Conservation (phyloP, 345 rosid genomes). For the Corchorus capsularis region DNA sequence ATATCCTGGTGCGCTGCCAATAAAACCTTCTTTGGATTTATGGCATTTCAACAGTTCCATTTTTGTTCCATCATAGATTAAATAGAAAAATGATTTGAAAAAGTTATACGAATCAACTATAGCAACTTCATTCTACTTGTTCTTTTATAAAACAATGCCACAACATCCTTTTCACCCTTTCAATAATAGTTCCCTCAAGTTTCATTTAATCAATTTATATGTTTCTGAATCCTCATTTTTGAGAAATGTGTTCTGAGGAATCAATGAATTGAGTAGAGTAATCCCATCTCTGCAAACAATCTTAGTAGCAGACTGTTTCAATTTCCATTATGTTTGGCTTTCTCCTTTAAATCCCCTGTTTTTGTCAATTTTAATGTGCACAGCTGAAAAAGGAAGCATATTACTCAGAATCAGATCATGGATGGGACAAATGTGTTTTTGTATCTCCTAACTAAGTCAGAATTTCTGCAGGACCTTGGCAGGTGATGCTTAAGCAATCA, state of each 20-base stretch:
- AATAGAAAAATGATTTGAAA: slow-evolving; percentile 2
- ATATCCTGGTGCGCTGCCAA: slow-evolving; percentile 65
- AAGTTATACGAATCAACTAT: not conserved
- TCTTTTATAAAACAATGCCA: not conserved
- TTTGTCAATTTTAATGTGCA: not conserved
- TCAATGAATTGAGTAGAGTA: not conserved
- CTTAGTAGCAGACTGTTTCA: not conserved
- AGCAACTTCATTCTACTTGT: not conserved
- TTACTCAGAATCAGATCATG: not conserved
- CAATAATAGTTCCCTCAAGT: not conserved
- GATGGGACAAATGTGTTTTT: not conserved
- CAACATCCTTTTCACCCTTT: not conserved
- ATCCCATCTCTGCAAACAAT: not conserved
- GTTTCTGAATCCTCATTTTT: not conserved
- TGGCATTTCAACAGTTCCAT: not conserved
- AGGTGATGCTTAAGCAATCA: slow-evolving; percentile 95
- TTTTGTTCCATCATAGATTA: slow-evolving; percentile 4
- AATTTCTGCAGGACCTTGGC: slow-evolving; percentile 87
- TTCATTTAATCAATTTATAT: not conserved
- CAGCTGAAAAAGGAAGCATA: not conserved
- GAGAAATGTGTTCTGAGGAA: not conserved
- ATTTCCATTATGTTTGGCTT: not conserved
- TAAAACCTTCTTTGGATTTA: slow-evolving; percentile 4
- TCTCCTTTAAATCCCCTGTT: not conserved
- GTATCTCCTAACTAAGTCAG: not conserved